A percentile compares a stretch with the other conserved stretches of the same genome.
Conservation (phyloP, 345 rosid species). For the Eucalyptus lansdowneana region DNA sequence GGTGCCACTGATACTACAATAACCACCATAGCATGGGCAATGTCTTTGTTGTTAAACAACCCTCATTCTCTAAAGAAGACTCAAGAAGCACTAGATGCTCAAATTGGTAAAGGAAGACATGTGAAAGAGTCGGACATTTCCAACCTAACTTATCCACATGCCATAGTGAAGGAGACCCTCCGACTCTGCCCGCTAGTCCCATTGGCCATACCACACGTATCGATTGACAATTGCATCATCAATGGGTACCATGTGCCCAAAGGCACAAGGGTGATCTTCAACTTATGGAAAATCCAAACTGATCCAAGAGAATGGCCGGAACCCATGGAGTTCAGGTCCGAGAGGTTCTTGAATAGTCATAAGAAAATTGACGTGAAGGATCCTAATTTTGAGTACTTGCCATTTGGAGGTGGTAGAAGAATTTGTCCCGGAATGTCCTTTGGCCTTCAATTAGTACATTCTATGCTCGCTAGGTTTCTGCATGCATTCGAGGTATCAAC, state of each 20-base stretch:
- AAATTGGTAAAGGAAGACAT: neutral
- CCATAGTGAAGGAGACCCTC: conserved; percentile 19
- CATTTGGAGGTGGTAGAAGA: conserved; percentile 35
- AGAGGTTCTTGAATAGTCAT: conserved; percentile 16
- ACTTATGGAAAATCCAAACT: conserved; percentile 12
- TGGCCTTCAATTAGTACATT: conserved; percentile 4
- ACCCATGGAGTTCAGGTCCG: conserved; percentile 11
- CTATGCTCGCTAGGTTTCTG: conserved; percentile 10
- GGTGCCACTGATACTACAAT: neutral
- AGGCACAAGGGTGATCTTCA: conserved; percentile 12
- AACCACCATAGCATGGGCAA: neutral
- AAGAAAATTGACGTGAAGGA: conserved; percentile 14
- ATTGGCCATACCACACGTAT: neutral
- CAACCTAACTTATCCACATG: conserved; percentile 15
- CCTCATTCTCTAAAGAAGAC: neutral
- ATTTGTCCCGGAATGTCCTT: conserved; percentile 11
- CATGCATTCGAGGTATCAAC: conserved; percentile 11
- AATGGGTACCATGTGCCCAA: conserved; percentile 7
- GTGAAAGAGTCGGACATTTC: conserved; percentile 7
- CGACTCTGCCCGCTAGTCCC: conserved; percentile 10
- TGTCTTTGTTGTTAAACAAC: neutral
- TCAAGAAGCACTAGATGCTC: neutral
- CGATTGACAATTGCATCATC: conserved; percentile 6
- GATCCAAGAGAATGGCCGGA: conserved; percentile 16
- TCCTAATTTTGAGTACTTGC: conserved; percentile 15